Conservation (phyloP, 164 flowering plant genomes). For the Hamamelis virginiana region DNA sequence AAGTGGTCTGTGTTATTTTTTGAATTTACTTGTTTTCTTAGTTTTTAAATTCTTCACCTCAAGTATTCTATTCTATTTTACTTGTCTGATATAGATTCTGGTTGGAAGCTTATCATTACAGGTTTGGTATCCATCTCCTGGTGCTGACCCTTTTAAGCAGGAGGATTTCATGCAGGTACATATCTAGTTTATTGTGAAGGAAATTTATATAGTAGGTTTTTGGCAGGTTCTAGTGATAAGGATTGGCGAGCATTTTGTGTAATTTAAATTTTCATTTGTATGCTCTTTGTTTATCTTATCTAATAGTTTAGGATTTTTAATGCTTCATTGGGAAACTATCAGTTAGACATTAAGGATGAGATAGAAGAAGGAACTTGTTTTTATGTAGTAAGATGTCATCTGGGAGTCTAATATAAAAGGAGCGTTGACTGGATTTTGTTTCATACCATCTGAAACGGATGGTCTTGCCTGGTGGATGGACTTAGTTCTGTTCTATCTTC, state of each 20-base stretch:
- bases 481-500: not conserved
- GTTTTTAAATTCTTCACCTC: not conserved
- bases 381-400: not conserved
- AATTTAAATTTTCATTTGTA: not conserved
- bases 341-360: not conserved
- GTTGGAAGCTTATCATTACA: slow-evolving; percentile 57
- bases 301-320: not conserved
- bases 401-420: not conserved
- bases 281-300: not conserved
- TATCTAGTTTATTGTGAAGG: not conserved
- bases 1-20: slow-evolving; percentile 4
- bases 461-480: not conserved
- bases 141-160: slow-evolving; percentile 83
- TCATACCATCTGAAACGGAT: not conserved
- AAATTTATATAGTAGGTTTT: too few species aligned
- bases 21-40: not conserved
- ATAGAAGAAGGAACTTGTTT: not conserved
- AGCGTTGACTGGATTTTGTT: not conserved
- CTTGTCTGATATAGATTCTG: slow-evolving; percentile 51
- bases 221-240: not conserved
- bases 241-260: not conserved
- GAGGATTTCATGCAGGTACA: slow-evolving; percentile 97
- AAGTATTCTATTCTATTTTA: slow-evolving; percentile 8
- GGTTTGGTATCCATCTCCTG: slow-evolving; percentile 99
- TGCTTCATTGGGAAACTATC: not conserved